Conservation (phyloP, 495 filamentous ascomycete species). For the Lentithecium fluviatile region DNA sequence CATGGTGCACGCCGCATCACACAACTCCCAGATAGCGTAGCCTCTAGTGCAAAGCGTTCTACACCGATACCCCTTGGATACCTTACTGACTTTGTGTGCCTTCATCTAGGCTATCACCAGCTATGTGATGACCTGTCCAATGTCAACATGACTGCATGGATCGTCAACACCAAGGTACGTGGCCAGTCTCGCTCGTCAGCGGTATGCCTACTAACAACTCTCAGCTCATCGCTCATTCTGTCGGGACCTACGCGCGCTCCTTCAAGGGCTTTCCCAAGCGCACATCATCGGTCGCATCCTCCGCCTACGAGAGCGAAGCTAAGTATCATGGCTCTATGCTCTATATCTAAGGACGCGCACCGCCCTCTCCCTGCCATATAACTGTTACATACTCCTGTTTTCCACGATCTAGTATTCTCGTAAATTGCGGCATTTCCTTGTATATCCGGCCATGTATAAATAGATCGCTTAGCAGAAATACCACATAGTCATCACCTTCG, state of each 20-base stretch:
- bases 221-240: conserved; percentile 57
- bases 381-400: not conserved
- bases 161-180: conserved; percentile 56
- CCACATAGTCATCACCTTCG: conserved; percentile 1
- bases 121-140: conserved; percentile 60
- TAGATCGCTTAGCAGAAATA: conserved; percentile 9
- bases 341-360: conserved; percentile 9
- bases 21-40: too few species aligned
- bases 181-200: not conserved
- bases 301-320: not conserved
- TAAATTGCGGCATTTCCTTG: not conserved
- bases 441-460: not conserved
- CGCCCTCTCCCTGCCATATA: not conserved
- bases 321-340: conserved; percentile 29
- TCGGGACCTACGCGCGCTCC: conserved; percentile 62
- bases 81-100: too few species aligned
- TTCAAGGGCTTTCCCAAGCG: conserved; percentile 50
- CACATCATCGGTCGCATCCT: not conserved
- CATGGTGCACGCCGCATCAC: too few species aligned
- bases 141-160: conserved; percentile 58
- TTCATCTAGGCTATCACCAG: conserved; percentile 64
- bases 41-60: too few species aligned
- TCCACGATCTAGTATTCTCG: not conserved
- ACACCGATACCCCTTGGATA: too few species aligned
- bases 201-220: not conserved